A percentile compares a stretch with the other conserved stretches of the same genome.
These are phyloP conservation scores for Solanum paucissectum DNA, from an alignment of 257 asterid genomes.

Conservation along the genomic window DNA sequence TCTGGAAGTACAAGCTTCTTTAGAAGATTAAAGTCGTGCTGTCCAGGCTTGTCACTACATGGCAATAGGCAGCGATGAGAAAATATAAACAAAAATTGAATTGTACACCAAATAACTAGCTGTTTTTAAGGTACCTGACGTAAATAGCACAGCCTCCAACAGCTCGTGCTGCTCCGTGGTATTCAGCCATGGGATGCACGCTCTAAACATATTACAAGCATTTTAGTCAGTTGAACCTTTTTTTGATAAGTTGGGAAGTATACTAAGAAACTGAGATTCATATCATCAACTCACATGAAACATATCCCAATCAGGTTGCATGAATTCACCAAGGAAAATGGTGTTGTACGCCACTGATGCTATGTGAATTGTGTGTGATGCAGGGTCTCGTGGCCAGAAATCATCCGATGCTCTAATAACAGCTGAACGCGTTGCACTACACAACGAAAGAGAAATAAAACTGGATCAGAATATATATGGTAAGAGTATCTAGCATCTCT, in stretches of 20 bases:
- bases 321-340: constrained; percentile 77
- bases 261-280: background rate
- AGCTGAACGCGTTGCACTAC: constrained; percentile 63
- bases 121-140: constrained; percentile 36
- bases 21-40: constrained; percentile 67
- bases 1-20: constrained; percentile 82
- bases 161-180: constrained; percentile 88
- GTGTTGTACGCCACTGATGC: constrained; percentile 94
- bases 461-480: background rate
- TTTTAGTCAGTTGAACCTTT: background rate
- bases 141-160: constrained; percentile 92
- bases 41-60: constrained; percentile 87
- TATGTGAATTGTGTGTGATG: constrained; percentile 91
- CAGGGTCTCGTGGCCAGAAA: constrained; percentile 90
- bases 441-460: background rate
- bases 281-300: constrained; percentile 55
- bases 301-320: constrained; percentile 99
- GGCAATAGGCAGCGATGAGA: background rate
- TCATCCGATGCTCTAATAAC: constrained; percentile 88
- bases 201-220: constrained; percentile 28
- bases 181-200: constrained; percentile 87
- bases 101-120: background rate
- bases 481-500: background rate
- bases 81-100: background rate
- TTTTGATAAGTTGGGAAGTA: background rate